These are phyloP conservation scores for Penstemon newberryi DNA, from an alignment of 257 asterid species.

Conservation along the genomic window DNA sequence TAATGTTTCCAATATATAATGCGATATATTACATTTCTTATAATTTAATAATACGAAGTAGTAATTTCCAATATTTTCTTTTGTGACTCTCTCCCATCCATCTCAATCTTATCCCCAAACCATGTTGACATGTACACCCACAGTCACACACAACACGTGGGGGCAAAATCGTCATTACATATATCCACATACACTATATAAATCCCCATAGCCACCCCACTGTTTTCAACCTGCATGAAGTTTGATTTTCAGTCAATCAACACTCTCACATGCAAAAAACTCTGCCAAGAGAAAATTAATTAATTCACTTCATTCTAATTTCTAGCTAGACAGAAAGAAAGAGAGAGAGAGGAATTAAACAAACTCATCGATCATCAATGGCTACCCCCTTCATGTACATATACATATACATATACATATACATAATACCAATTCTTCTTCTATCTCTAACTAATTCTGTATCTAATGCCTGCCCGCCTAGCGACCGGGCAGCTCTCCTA, in stretches of 20 bases:
- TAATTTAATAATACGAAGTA: too few relatives aligned
- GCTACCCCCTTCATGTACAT: not conserved
- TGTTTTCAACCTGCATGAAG: not conserved
- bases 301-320: not conserved
- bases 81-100: too few relatives aligned
- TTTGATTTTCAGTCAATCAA: not conserved
- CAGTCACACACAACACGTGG: too few relatives aligned
- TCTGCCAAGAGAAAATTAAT: too few relatives aligned
- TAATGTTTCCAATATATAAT: too few relatives aligned
- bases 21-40: too few relatives aligned
- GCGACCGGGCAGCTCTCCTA: slow-evolving; percentile 48
- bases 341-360: not conserved
- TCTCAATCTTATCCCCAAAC: too few relatives aligned
- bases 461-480: slow-evolving; percentile 37
- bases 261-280: slow-evolving; percentile 6
- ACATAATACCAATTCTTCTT: not conserved
- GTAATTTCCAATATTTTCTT: too few relatives aligned
- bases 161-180: too few relatives aligned
- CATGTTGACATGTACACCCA: too few relatives aligned
- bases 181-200: not conserved
- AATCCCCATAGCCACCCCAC: not conserved
- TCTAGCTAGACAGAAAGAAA: not conserved
- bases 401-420: not conserved
- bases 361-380: slow-evolving; percentile 8
- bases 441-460: not conserved